Conservation (phyloP, 2,329 filamentous ascomycete species). For the Hypoxylon sp. region DNA sequence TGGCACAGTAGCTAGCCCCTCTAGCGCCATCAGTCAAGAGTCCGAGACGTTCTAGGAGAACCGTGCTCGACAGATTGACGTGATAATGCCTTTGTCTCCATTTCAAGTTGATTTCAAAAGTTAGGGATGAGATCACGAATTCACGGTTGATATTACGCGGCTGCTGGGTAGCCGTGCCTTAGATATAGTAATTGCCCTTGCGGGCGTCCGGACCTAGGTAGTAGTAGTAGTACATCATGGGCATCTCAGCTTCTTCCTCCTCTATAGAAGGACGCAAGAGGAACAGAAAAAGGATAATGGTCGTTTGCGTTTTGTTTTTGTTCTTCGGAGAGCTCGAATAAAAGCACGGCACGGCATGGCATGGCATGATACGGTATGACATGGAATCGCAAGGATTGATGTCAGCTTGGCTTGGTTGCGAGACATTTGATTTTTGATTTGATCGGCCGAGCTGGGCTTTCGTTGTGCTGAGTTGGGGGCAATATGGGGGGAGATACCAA, state of each 20-base stretch:
- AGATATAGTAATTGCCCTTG: conserved; percentile 45
- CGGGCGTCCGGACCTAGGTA: conserved; percentile 32
- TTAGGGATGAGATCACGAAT: conserved; percentile 35
- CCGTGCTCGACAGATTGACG: conserved; percentile 51
- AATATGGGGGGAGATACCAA: conserved; percentile 24
- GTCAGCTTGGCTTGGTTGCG: conserved; percentile 5
- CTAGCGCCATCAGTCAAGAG: conserved; percentile 61
- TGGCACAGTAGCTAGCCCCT: conserved; percentile 61
- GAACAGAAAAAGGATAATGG: conserved; percentile 22
- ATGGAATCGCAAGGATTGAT: conserved; percentile 23
- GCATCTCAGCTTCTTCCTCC: conserved; percentile 24
- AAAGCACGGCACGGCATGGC: conserved; percentile 31
- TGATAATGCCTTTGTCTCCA: conserved; percentile 51
- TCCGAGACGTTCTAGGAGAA: conserved; percentile 67
- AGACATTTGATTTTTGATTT: conserved; percentile 16
- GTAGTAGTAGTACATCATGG: conserved; percentile 21
- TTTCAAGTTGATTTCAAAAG: conserved; percentile 52
- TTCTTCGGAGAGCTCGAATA: conserved; percentile 25
- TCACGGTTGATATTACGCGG: conserved; percentile 31
- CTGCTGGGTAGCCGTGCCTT: conserved; percentile 39
- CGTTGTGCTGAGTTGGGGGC: conserved; percentile 1
- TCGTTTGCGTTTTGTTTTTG: conserved; percentile 18
- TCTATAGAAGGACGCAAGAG: conserved; percentile 31
- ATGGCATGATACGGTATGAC: conserved; percentile 8
- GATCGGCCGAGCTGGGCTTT: conserved; percentile 6